Conservation (phyloP, 805 yeast genomes). For the Starmerella lactis-condensi region DNA sequence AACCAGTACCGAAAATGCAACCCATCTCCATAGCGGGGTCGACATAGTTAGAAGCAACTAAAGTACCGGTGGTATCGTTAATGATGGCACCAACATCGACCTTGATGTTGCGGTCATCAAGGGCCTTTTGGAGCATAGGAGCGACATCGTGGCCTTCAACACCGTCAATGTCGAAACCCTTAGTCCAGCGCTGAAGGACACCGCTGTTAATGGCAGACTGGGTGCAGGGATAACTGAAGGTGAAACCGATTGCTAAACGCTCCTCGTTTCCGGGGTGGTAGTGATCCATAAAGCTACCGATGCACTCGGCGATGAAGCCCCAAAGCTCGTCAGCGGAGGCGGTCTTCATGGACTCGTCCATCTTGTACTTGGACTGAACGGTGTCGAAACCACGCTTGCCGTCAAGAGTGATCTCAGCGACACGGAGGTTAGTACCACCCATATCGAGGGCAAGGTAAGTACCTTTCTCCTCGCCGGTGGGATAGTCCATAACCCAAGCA, state of each 20-base stretch:
- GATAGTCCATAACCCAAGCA: slow-evolving; percentile 87
- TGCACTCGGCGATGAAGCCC: slow-evolving; percentile 69
- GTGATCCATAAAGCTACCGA: slow-evolving; percentile 50
- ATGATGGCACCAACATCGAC: slow-evolving; percentile 79
- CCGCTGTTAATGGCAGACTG: slow-evolving; percentile 76
- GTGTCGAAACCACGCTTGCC: slow-evolving; percentile 77
- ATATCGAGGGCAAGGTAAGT: slow-evolving; percentile 81
- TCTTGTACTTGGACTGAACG: slow-evolving; percentile 64
- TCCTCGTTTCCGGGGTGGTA: slow-evolving; percentile 43
- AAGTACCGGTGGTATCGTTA: slow-evolving; percentile 93
- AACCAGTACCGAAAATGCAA: slow-evolving; percentile 90
- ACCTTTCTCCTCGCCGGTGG: slow-evolving; percentile 82
- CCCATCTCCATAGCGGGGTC: slow-evolving; percentile 86
- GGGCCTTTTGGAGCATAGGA: slow-evolving; percentile 67
- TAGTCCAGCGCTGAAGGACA: slow-evolving; percentile 86
- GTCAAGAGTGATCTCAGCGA: slow-evolving; percentile 63
- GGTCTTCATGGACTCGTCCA: slow-evolving; percentile 63
- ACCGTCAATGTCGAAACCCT: slow-evolving; percentile 83
- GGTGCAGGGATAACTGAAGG: slow-evolving; percentile 66
- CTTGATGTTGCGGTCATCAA: slow-evolving; percentile 47
- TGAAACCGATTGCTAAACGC: slow-evolving; percentile 72
- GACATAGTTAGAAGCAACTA: slow-evolving; percentile 85
- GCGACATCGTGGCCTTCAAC: slow-evolving; percentile 93
- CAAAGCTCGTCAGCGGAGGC: slow-evolving; percentile 59
- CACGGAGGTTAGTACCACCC: slow-evolving; percentile 95